Percentiles rank a stretch among this genome's conserved stretches.
Evolutionary conservation across 768 basidiomycete genomes (phyloP).

Genomic region (Pleurotus giganteus): DNA sequence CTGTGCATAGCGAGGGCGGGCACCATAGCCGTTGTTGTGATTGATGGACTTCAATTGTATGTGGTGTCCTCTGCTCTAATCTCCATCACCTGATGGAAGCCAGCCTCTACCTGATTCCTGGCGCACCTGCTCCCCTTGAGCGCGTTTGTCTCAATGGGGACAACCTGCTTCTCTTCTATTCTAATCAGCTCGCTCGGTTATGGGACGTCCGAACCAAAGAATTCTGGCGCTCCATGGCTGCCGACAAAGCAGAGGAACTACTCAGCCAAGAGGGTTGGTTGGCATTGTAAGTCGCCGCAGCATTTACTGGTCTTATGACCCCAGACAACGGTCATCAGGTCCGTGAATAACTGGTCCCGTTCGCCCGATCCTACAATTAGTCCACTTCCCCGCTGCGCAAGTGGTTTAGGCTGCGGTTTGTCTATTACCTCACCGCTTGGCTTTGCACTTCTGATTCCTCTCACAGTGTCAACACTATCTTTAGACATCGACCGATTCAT

Average conservation of each 20-base stretch:
- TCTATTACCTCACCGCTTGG: not conserved
- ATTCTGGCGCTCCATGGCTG: conserved; percentile 79
- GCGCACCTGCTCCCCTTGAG: conserved; percentile 64
- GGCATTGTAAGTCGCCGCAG: conserved; percentile 50
- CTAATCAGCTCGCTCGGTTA: conserved; percentile 71
- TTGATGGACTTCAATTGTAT: conserved; percentile 79
- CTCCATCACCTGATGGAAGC: conserved; percentile 3
- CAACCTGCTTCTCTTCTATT: conserved; percentile 75
- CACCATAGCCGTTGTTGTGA: conserved; percentile 74
- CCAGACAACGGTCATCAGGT: too few relatives aligned
- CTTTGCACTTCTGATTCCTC: not conserved
- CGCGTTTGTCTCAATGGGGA: conserved; percentile 64
- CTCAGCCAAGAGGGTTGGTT: conserved; percentile 72
- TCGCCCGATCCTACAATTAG: too few relatives aligned
- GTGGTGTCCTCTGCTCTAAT: conserved; percentile 22
- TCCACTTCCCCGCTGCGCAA: too few relatives aligned
- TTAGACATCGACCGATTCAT: conserved; percentile 54
- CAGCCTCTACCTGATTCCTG: conserved; percentile 82
- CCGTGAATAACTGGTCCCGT: too few relatives aligned
- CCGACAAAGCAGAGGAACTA: conserved; percentile 76
- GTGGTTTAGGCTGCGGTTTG: too few relatives aligned
- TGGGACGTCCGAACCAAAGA: conserved; percentile 87
- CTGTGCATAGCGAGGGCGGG: conserved; percentile 78
- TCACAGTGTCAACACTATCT: conserved; percentile 46
- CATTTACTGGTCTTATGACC: not conserved